Conservation (phyloP, 495 filamentous ascomycete species). For the Neurospora pannonica region DNA sequence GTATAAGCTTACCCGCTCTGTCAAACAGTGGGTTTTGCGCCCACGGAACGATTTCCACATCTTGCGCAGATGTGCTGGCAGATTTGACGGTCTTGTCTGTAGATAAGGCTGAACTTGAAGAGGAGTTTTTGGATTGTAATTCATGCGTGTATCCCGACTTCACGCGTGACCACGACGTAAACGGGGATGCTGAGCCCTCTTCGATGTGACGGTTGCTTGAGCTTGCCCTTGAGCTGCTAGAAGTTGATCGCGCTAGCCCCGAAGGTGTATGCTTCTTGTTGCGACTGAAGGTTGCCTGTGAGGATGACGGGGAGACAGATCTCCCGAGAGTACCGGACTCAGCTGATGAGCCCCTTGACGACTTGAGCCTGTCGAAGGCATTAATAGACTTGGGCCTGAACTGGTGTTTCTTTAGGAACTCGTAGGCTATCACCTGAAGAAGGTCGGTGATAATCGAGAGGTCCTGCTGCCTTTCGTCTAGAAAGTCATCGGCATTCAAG, state of each 20-base stretch:
- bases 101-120: neutral
- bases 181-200: constrained; percentile 29
- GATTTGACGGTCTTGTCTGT: neutral
- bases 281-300: neutral
- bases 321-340: neutral
- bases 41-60: constrained; percentile 7
- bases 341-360: neutral
- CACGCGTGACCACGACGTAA: constrained; percentile 57
- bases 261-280: neutral
- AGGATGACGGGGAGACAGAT: neutral
- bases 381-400: constrained; percentile 41
- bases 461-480: constrained; percentile 28
- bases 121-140: neutral
- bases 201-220: neutral
- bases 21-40: constrained; percentile 15
- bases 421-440: constrained; percentile 50
- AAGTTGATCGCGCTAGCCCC: neutral
- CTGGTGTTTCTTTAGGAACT: constrained; percentile 60
- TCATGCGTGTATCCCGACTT: constrained; percentile 40
- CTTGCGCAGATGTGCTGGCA: neutral
- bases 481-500: constrained; percentile 18
- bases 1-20: constrained; percentile 22
- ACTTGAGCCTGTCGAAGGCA: constrained; percentile 12
- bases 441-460: constrained; percentile 46
- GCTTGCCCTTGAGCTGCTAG: neutral